Conservation (phyloP, 352 stramenopile species). For the Sclerospora graminicola region DNA sequence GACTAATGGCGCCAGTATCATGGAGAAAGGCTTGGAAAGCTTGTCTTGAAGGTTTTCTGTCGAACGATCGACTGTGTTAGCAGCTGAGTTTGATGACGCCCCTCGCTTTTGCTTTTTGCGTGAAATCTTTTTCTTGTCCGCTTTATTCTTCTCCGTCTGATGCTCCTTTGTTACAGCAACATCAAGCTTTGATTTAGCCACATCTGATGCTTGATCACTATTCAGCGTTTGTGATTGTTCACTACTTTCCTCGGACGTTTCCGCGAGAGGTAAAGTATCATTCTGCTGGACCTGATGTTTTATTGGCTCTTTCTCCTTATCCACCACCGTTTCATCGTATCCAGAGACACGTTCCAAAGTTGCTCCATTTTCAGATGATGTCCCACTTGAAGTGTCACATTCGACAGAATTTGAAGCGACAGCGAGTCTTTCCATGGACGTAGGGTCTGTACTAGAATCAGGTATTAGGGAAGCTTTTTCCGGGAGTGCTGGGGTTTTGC, state of each 20-base stretch:
- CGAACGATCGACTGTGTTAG: too few relatives aligned
- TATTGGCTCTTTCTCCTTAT: too few relatives aligned
- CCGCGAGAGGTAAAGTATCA: too few relatives aligned
- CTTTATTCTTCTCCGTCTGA: conserved; percentile 47
- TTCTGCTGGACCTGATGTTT: too few relatives aligned
- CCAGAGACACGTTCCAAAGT: not conserved
- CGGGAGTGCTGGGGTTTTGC: not conserved
- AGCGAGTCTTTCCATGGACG: too few relatives aligned
- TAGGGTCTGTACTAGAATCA: too few relatives aligned
- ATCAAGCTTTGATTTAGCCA: conserved; percentile 20
- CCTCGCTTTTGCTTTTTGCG: conserved; percentile 56
- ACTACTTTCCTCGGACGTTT: too few relatives aligned
- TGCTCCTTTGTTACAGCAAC: conserved; percentile 42
- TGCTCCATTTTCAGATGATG: not conserved
- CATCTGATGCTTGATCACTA: not conserved
- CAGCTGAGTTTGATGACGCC: too few relatives aligned
- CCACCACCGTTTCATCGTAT: too few relatives aligned
- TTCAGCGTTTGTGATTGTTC: too few relatives aligned
- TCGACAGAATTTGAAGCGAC: too few relatives aligned
- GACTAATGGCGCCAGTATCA: conserved; percentile 5
- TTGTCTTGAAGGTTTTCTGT: conserved; percentile 4
- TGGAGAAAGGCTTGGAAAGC: conserved; percentile 4
- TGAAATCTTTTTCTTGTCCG: conserved; percentile 36
- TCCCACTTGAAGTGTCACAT: not conserved
- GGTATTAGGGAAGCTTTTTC: not conserved